Conservation (phyloP, 2,329 filamentous ascomycete genomes). For the Diaporthe eres region DNA sequence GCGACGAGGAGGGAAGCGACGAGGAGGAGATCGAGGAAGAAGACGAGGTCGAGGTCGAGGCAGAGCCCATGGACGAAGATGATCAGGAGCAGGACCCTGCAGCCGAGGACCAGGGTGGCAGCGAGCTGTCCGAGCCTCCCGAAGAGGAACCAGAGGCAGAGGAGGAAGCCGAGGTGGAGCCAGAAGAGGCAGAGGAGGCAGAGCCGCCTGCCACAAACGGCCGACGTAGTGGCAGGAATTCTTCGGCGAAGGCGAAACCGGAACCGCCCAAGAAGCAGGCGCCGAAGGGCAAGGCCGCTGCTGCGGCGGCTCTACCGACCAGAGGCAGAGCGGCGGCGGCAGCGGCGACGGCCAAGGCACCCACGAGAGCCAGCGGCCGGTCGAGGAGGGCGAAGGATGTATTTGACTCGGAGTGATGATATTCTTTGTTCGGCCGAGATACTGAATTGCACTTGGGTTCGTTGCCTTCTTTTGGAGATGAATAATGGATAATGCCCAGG, state of each 20-base stretch:
- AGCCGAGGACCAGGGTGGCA: slow-evolving; percentile 22
- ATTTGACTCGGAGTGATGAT: slow-evolving; percentile 33
- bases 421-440: not conserved
- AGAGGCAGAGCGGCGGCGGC: slow-evolving; percentile 28
- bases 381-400: slow-evolving; percentile 40
- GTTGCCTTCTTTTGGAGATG: slow-evolving; percentile 17
- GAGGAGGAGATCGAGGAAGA: slow-evolving; percentile 46
- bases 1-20: slow-evolving; percentile 40
- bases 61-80: slow-evolving; percentile 34
- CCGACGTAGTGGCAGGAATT: slow-evolving; percentile 39
- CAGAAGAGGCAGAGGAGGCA: slow-evolving; percentile 31
- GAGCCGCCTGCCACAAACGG: slow-evolving; percentile 42
- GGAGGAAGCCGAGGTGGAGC: slow-evolving; percentile 20
- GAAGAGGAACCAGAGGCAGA: slow-evolving; percentile 28
- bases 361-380: slow-evolving; percentile 29
- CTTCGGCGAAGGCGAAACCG: slow-evolving; percentile 38
- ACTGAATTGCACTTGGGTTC: slow-evolving; percentile 20
- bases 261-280: slow-evolving; percentile 38
- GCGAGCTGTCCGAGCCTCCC: slow-evolving; percentile 42
- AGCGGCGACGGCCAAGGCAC: not conserved
- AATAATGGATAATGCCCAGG: slow-evolving; percentile 25
- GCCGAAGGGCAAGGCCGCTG: slow-evolving; percentile 37
- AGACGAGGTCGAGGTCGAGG: slow-evolving; percentile 39
- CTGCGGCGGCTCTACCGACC: slow-evolving; percentile 32
- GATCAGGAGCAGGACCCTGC: slow-evolving; percentile 25